phyloP scores from a whole-genome alignment of 2,329 filamentous ascomycete genomes.

The Epichloe gansuensis region DNA sequence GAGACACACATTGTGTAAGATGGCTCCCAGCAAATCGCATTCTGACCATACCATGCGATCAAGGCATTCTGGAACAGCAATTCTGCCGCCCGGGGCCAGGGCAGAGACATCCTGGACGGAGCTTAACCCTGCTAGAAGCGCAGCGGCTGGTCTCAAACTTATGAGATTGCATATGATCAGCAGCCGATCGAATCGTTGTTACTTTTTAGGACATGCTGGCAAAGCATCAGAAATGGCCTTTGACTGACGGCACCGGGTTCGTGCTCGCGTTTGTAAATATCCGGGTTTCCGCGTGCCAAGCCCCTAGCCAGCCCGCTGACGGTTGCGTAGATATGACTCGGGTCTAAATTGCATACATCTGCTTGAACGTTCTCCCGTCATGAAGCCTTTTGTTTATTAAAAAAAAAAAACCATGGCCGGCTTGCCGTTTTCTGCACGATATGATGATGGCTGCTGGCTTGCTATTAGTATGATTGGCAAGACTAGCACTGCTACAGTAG shows the following conservation, averaged over 20 bases:
- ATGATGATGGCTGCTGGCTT: no score
- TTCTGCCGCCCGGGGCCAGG: no score
- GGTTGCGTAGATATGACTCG: not conserved
- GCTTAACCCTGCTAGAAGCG: not conserved
- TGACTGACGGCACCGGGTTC: not conserved
- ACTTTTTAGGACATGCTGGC: not conserved
- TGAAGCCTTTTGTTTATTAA: no score
- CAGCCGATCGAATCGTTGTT: slow-evolving; percentile 3
- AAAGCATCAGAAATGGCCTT: not conserved
- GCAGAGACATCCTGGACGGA: not conserved
- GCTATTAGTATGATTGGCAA: no score
- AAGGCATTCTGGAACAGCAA: no score
- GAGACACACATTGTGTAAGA: not conserved
- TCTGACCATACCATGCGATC: no score
- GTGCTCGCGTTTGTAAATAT: not conserved
- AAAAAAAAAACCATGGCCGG: no score
- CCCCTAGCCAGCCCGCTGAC: not conserved
- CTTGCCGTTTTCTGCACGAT: no score
- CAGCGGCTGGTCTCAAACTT: not conserved
- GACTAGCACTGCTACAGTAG: no score
- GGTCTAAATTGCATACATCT: not conserved
- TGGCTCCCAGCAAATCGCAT: not conserved
- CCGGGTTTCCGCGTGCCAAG: not conserved
- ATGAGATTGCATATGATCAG: not conserved
- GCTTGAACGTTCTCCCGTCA: not conserved